Conservation (phyloP, 768 basidiomycete species). For the Termitomyces titanicus region DNA sequence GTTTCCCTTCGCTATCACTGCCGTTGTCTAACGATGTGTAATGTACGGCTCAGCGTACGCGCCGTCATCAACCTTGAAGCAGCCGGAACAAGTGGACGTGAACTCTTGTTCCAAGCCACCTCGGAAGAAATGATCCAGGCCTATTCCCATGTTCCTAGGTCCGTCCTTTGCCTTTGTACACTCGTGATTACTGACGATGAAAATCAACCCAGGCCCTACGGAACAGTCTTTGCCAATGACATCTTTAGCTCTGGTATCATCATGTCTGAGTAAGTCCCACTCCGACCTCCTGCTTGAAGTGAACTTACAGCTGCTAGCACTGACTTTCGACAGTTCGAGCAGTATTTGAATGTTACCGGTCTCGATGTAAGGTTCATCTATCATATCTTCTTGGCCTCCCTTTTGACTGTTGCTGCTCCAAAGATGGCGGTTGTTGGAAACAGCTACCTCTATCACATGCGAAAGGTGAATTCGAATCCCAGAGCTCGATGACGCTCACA, state of each 20-base stretch:
- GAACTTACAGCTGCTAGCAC: constrained; percentile 50
- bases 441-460: constrained; percentile 92
- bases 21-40: neutral
- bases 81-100: constrained; percentile 83
- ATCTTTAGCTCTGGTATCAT: constrained; percentile 90
- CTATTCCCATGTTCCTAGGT: constrained; percentile 82
- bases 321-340: constrained; percentile 92
- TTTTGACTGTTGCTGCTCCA: neutral
- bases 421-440: constrained; percentile 91
- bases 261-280: constrained; percentile 70
- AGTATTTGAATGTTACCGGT: constrained; percentile 87
- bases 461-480: constrained; percentile 50
- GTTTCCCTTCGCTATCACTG: neutral
- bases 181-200: neutral
- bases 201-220: constrained; percentile 61
- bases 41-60: constrained; percentile 53
- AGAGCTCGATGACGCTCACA: neutral
- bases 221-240: constrained; percentile 87
- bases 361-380: constrained; percentile 59
- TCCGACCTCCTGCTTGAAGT: neutral
- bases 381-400: constrained; percentile 23
- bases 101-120: constrained; percentile 93
- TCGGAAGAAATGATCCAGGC: constrained; percentile 93
- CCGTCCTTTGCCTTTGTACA: neutral
- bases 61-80: constrained; percentile 93